Evolutionary conservation across 2,329 filamentous ascomycete genomes (phyloP), one percentile per base, ranked within the genome.

Genomic region (Hymenoscyphus fraxineus): DNA sequence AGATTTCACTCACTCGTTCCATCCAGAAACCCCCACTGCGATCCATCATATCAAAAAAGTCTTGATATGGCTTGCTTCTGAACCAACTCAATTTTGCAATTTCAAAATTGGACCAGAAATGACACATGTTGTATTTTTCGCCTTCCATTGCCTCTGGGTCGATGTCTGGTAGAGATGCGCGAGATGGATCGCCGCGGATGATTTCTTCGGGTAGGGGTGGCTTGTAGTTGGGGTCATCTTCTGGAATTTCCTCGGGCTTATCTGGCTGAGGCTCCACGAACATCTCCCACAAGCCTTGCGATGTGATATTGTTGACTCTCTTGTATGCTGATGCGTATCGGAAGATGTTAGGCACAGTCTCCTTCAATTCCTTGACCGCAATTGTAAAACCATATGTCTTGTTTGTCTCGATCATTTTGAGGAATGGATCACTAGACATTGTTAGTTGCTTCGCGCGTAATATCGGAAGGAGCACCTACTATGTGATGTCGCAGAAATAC

Each of bases 71-170:
- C 79, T 97, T 94, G 81, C 93, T 97, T 72, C 95, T 88, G 85
- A 98, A 98, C 87, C 93, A 99, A 79, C 92, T 90, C 66, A 99
- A 85, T 65, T 88, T 88, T 15, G 95, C 95, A 79, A 99, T 99
- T 78, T 99, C 95, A 71, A 99, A 99, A 78, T 99, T 99, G 77
- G 93, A 97, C 95, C 95, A 99, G 82, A 97, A 99, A 81, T 99
- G 95, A 77, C 95, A 99, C 95, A 99, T 99, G 80, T 99, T 99
- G 83, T 99, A 99, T 73, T 88, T 91, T 77, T 99, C 95, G 68
- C 93, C 92, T 76, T 98, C 94, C 95, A 99, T 99, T 54, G 88
- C 86, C 74, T 98, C 93, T 0, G 90, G 88, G 74, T 98, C 92
- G 64, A 97, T 90, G 54, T 95, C 88, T 38, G 89, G 88, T n/a